These are phyloP conservation scores for Alternaria infectoria DNA, from an alignment of 2,329 filamentous ascomycete genomes.

Conservation along the genomic window DNA sequence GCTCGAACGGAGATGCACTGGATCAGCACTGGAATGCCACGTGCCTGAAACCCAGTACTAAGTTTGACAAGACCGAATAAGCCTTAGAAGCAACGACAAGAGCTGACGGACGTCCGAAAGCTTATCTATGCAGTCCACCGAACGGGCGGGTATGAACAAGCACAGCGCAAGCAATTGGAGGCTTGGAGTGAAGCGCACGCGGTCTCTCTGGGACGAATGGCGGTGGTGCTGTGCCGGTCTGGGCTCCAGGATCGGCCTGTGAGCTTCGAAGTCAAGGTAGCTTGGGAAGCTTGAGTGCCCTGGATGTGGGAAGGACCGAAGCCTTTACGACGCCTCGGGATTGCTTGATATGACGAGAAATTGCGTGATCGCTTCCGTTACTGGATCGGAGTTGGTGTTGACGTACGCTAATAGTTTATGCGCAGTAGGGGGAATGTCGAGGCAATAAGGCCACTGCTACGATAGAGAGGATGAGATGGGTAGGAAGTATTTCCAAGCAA, in stretches of 20 bases:
- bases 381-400: constrained; percentile 1
- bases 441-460: constrained; percentile 1
- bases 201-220: constrained; percentile 1
- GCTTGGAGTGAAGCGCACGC: constrained; percentile 8
- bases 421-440: constrained; percentile 6
- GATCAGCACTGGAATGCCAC: constrained; percentile 14
- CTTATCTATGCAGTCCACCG: constrained; percentile 31
- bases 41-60: constrained; percentile 16
- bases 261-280: constrained; percentile 15
- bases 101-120: constrained; percentile 31
- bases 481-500: constrained; percentile 9
- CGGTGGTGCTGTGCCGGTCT: not conserved
- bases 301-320: constrained; percentile 19
- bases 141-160: constrained; percentile 15
- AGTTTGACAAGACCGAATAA: constrained; percentile 33
- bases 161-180: constrained; percentile 13
- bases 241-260: constrained; percentile 3
- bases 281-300: constrained; percentile 7
- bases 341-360: constrained; percentile 31
- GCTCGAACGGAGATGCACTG: constrained; percentile 6
- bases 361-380: constrained; percentile 32
- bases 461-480: not conserved
- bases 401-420: not conserved
- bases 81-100: constrained; percentile 31
- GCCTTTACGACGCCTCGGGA: constrained; percentile 27